A percentile compares a stretch with the other conserved stretches of the same genome.
Conservation (phyloP, 495 filamentous ascomycete species). For the Lindgomyces ingoldianus region DNA sequence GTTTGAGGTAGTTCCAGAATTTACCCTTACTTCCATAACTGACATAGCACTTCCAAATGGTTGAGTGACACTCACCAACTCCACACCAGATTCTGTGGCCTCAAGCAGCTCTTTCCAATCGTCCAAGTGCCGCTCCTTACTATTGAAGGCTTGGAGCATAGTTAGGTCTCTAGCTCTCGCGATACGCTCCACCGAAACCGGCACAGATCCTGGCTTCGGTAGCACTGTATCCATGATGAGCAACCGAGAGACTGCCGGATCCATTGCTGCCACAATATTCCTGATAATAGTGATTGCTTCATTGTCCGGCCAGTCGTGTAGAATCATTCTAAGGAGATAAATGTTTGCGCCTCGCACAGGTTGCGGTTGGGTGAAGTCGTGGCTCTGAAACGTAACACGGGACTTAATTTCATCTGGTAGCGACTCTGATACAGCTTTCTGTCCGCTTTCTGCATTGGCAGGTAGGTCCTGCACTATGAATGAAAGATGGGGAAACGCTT, state of each 20-base stretch:
- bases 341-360: slow-evolving; percentile 41
- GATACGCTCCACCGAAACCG: slow-evolving; percentile 13
- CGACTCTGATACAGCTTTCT: slow-evolving; percentile 17
- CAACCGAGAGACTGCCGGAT: slow-evolving; percentile 35
- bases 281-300: slow-evolving; percentile 43
- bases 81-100: slow-evolving; percentile 3
- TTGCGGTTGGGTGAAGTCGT: slow-evolving; percentile 47
- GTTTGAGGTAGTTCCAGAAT: no score
- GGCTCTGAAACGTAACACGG: slow-evolving; percentile 40
- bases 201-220: slow-evolving; percentile 13
- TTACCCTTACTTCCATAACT: slow-evolving; percentile 23
- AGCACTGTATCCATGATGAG: slow-evolving; percentile 26
- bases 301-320: slow-evolving; percentile 51
- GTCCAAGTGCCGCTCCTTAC: slow-evolving; percentile 14
- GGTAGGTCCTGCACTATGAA: slow-evolving; percentile 47
- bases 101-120: slow-evolving; percentile 26
- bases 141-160: slow-evolving; percentile 26
- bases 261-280: slow-evolving; percentile 42
- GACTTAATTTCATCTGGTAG: neutral
- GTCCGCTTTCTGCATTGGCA: slow-evolving; percentile 37
- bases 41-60: slow-evolving; percentile 17
- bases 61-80: slow-evolving; percentile 3
- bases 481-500: slow-evolving; percentile 40
- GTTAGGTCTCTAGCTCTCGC: slow-evolving; percentile 13
- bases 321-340: slow-evolving; percentile 47